phyloP scores from a whole-genome alignment of 2,329 filamentous ascomycete genomes.

The Dendryphion nanum region DNA sequence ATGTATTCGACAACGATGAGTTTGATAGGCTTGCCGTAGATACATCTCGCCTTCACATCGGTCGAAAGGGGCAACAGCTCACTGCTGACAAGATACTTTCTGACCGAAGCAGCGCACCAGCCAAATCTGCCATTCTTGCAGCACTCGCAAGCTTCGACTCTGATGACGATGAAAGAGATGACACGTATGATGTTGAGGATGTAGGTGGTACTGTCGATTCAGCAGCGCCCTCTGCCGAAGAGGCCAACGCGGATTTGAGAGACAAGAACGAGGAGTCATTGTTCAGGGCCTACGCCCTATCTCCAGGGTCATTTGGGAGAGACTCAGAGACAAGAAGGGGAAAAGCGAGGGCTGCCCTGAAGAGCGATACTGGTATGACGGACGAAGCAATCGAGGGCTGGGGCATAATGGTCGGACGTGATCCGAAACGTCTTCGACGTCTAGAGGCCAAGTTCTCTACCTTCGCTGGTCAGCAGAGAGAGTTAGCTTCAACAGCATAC shows the following conservation, averaged over 20 bases:
- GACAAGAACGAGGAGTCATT: slow-evolving; percentile 68
- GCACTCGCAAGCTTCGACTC: slow-evolving; percentile 87
- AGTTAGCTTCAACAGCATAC: slow-evolving; percentile 64
- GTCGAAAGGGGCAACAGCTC: slow-evolving; percentile 62
- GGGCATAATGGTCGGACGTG: slow-evolving; percentile 79
- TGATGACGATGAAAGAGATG: slow-evolving; percentile 94
- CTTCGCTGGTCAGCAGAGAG: slow-evolving; percentile 65
- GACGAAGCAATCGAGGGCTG: slow-evolving; percentile 95
- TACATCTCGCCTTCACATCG: slow-evolving; percentile 71
- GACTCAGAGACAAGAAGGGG: slow-evolving; percentile 69
- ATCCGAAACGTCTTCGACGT: slow-evolving; percentile 64
- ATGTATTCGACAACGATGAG: slow-evolving; percentile 72
- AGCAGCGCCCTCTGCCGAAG: slow-evolving; percentile 48
- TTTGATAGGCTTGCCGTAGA: slow-evolving; percentile 70
- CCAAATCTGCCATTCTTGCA: slow-evolving; percentile 83
- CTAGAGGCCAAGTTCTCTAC: slow-evolving; percentile 69
- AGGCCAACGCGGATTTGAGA: slow-evolving; percentile 55
- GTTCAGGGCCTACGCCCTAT: slow-evolving; percentile 68
- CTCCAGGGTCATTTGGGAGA: slow-evolving; percentile 66
- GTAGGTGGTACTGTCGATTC: slow-evolving; percentile 85
- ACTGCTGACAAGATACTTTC: slow-evolving; percentile 72
- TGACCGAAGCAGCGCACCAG: slow-evolving; percentile 63
- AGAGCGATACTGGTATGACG: slow-evolving; percentile 79
- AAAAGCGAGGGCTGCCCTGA: slow-evolving; percentile 61
- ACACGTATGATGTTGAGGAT: slow-evolving; percentile 91